Base-by-base conservation (phyloP, 2,329 filamentous ascomycete genomes). In the Sclerotinia subarctica region DNA sequence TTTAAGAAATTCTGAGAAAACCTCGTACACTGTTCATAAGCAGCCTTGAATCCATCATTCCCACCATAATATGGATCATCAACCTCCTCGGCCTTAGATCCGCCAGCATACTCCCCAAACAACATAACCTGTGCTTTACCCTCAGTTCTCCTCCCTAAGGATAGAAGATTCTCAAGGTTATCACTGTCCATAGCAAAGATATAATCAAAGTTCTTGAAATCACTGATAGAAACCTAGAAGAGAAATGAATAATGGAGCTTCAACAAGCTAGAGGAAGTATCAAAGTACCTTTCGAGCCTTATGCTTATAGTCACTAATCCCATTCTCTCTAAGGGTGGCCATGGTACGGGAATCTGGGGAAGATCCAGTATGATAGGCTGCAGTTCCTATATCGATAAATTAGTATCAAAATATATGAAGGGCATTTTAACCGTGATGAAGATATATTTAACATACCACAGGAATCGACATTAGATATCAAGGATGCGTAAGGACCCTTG, bases 21-120 rank as follows among this genome's bases (percentile, higher is more conserved):
- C 70, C 90, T 83, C 69, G 84, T 81, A 71, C 90, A 90, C 82
- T 97, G 94, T 80, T 94, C 88, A 79, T 91, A 98, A n/a, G 93
- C 92, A 76, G 85, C 86, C 74, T 90, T 87, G 77, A 98, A 98
- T 2, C 93, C 93, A 73, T 91, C 86, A 5, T 83, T 81, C 17
- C 87, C 93, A n/a, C 92, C 93, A 78, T 98, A 98, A 80, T 98
- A 99, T 19, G 95, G 95, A 78, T 98, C 95, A 69, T 86, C 82
- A 11, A 97, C 88, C 59, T 92, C 85, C 81, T 97, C 91, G 26
- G 85, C 8, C 5, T 49, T n/a, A 8, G 46, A 51, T 21, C 59
- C 46, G 26, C 59, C 91, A 75, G 91, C 93, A 74, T 83, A 88
- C 75, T 94, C 90, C 44, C 95, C 95, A 81, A 95, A 98, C 60